These are phyloP conservation scores for Starmerella davenportii DNA, from an alignment of 805 yeast species.

Conservation along the genomic window DNA sequence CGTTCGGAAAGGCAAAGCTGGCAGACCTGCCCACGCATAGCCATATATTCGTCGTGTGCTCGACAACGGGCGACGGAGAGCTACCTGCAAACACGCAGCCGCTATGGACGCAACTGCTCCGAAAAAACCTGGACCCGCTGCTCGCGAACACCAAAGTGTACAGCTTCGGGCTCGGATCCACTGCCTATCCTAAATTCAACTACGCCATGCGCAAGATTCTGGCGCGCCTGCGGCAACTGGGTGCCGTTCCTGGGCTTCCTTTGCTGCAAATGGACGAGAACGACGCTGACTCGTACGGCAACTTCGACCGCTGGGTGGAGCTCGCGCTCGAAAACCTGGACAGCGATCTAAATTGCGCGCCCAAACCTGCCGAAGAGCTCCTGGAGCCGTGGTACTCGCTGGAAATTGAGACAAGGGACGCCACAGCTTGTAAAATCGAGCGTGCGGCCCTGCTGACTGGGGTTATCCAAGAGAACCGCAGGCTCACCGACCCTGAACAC, in stretches of 20 bases:
- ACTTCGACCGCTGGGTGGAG: constrained; percentile 56
- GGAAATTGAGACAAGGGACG: neutral
- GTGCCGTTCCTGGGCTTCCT: constrained; percentile 26
- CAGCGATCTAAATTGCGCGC: constrained; percentile 5
- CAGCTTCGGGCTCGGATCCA: constrained; percentile 83
- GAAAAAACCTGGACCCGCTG: constrained; percentile 40
- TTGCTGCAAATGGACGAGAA: constrained; percentile 56
- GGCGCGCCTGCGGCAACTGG: constrained; percentile 58
- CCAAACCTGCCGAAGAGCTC: constrained; percentile 1
- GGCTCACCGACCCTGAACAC: constrained; percentile 56
- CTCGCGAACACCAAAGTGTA: constrained; percentile 46
- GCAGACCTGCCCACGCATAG: constrained; percentile 29
- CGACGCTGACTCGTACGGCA: constrained; percentile 53
- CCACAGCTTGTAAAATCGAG: neutral
- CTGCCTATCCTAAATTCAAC: constrained; percentile 76
- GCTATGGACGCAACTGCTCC: constrained; percentile 59
- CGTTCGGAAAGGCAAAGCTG: constrained; percentile 25
- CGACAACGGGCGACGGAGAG: constrained; percentile 94
- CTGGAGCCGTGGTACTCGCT: constrained; percentile 10
- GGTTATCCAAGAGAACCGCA: constrained; percentile 24
- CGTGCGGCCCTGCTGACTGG: neutral
- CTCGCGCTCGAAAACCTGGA: constrained; percentile 13
- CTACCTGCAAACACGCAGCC: constrained; percentile 59
- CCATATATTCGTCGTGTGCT: constrained; percentile 42
- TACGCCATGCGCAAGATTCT: constrained; percentile 76